phyloP scores from a whole-genome alignment of 2,329 filamentous ascomycete genomes.

The Metarhizium sp. region DNA sequence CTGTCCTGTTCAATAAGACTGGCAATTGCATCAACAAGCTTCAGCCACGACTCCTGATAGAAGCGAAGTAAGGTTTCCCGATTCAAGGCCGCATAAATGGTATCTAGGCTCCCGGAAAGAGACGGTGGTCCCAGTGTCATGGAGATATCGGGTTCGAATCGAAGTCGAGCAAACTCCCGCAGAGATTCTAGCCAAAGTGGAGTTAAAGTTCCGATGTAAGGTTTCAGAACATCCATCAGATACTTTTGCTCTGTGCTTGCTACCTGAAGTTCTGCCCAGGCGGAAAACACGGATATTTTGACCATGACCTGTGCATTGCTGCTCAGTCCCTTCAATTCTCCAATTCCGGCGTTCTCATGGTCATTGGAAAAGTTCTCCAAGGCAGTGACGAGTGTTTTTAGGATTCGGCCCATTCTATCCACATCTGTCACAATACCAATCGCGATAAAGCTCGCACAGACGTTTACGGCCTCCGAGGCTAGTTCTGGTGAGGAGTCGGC shows the following conservation, averaged over 20 bases:
- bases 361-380: constrained; percentile 87
- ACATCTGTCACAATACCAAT: constrained; percentile 96
- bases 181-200: constrained; percentile 91
- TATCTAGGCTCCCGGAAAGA: constrained; percentile 77
- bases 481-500: constrained; percentile 92
- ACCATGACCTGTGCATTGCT: constrained; percentile 98
- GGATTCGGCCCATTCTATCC: constrained; percentile 95
- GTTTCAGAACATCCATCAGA: constrained; percentile 76
- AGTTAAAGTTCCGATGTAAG: constrained; percentile 81
- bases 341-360: constrained; percentile 74
- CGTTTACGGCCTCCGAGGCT: constrained; percentile 90
- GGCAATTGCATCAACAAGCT: constrained; percentile 92
- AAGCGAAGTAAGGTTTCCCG: constrained; percentile 88
- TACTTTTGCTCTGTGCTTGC: constrained; percentile 89
- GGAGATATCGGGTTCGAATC: constrained; percentile 96
- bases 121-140: constrained; percentile 76
- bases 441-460: constrained; percentile 95
- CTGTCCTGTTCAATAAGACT: constrained; percentile 96
- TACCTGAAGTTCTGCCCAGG: constrained; percentile 95
- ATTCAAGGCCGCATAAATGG: constrained; percentile 90
- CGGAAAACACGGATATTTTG: constrained; percentile 92
- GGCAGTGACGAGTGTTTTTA: constrained; percentile 84
- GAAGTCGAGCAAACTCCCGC: constrained; percentile 82
- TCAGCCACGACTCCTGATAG: constrained; percentile 96
- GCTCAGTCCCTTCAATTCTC: constrained; percentile 84